Base-by-base conservation (phyloP, 2,329 filamentous ascomycete species). In the Fusarium mundagurra region DNA sequence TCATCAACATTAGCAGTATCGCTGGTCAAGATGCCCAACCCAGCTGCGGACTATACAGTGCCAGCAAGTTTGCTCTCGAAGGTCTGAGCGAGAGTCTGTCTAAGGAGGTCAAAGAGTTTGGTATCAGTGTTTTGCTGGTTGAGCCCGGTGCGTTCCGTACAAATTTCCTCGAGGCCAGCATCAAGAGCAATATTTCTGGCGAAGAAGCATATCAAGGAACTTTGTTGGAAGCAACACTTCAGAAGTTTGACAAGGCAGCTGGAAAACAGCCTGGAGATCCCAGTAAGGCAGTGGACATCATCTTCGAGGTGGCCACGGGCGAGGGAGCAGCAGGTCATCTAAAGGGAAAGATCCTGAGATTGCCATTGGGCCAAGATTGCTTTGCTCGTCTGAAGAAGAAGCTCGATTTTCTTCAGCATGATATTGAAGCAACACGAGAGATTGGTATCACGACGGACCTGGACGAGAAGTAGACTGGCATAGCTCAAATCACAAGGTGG, bases 71-170 rank as follows among this genome's bases (percentile, higher is more conserved):
- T 62, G 83, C 84, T 6, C 75, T 84, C 29, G 83, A 83, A 53
- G 84, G 80, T 8, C 72, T 87, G 29, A 82, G 82, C 24, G 85
- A 88, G 71, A 77, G 81, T 0, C 76, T 88, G 61, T 78, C 80
- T 3, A 76, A 71, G 8, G 87, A 89, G 73, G 80, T 86, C 3
- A 82, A 80, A 17, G 82, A 84, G 5, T 82, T 87, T 20, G 83
- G 82, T 20, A 85, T 89, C 62, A 60, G 78, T 18, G 84, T 85
- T 22, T 82, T 84, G 8, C 80, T 86, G 18, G 80, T 88, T 27
- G 86, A 88, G 74, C 86, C 85, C 1, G 87, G 87, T 5, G 84
- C 83, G 44, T 89, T 88, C 69, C 81, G 86, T 6, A 88, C 87
- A 17, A 84, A 84, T n/a, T 85, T 88, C 61, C 77, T 87, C 29